phyloP scores from a whole-genome alignment of 768 basidiomycete genomes.

The Russula foetens region DNA sequence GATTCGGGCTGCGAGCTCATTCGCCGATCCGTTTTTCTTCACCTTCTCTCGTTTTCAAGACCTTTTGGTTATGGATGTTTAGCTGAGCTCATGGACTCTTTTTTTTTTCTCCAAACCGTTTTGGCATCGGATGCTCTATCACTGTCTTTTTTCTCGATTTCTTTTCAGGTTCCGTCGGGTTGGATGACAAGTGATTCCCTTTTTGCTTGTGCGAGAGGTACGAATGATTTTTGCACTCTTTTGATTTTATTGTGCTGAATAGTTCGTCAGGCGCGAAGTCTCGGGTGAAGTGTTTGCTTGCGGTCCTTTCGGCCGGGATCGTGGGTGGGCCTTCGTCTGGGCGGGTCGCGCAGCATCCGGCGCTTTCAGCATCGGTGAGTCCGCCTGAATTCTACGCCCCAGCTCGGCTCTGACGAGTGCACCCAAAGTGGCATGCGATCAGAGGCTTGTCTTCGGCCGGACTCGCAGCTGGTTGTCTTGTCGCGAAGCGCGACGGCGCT shows the following conservation, averaged over 20 bases:
- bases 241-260: background rate
- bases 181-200: background rate
- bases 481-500: background rate
- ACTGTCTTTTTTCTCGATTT: constrained; percentile 4
- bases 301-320: constrained; percentile 13
- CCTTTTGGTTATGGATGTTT: background rate
- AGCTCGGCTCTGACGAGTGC: background rate
- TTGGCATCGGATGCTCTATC: background rate
- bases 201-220: background rate
- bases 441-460: background rate
- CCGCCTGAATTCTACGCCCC: background rate
- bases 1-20: background rate
- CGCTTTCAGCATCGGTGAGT: background rate
- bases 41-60: background rate
- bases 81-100: constrained; percentile 14
- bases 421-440: background rate
- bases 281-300: background rate
- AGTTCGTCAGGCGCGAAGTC: background rate
- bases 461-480: background rate
- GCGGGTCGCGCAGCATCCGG: background rate
- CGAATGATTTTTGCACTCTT: background rate
- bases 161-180: background rate
- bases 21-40: background rate
- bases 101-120: background rate
- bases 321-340: background rate